Base-by-base conservation (phyloP, 2,329 filamentous ascomycete genomes). In the Daldinia eschscholtzii region DNA sequence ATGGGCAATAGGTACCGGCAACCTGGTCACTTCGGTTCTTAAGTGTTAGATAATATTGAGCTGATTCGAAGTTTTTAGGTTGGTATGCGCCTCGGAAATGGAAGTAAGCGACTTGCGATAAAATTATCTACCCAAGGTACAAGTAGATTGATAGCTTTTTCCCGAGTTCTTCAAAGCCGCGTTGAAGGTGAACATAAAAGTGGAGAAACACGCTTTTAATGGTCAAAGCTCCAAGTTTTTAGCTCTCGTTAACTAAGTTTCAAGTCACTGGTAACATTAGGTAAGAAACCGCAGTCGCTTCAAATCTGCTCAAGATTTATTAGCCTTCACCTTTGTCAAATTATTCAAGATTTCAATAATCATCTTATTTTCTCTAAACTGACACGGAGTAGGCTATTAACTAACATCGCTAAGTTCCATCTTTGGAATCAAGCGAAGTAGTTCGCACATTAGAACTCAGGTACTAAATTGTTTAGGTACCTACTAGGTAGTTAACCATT, bases 1-100 rank as follows among this genome's bases (percentile, higher is more conserved):
- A 76, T 84, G 81, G 75, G 75, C 76, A 71, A 73, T 44, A n/a
- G 18, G 2, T 12, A n/a, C 28, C 53, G 13, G 48, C 3, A 41
- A 39, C 3, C 1, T 12, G n/a, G 18, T n/a, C 3, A n/a, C 7
- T 18, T 20, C 42, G 0, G n/a, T 26, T 18, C 35, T 55, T 1
- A 20, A 30, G 4, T 10, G 10, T 39, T 13, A 13, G 35, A 13
- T 39, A 39, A 1, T 39, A 35, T 35, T 35, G 12, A 3, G 12
- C 13, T 3, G 35, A 39, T 15, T 39, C 4, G 10, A 39, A 13
- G 35, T 15, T 2, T 39, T 15, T 4, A 15, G 13, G 35, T 39
- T 39, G 35, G 12, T 12, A 13, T 15, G 12, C 35, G 35, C 35
- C 35, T 39, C 5, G 12, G 13, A 15, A 39, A 39, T 12, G 15